These are phyloP conservation scores for Pseudogymnoascus verrucosus DNA, from an alignment of 2,329 filamentous ascomycete genomes.

Conservation along the genomic window DNA sequence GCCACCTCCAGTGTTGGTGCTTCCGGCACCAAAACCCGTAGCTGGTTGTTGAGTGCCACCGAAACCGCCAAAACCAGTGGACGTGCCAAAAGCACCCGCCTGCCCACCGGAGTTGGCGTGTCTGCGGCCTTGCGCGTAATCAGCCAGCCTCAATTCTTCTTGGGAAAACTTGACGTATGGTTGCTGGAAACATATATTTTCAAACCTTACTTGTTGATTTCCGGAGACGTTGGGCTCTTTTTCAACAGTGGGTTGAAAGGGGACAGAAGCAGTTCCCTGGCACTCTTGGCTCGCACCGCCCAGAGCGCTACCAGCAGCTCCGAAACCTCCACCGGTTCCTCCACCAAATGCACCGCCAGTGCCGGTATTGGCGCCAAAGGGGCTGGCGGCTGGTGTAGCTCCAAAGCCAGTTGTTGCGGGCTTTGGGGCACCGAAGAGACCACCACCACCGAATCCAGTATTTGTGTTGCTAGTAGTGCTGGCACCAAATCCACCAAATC, in stretches of 20 bases:
- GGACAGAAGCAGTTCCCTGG: slow-evolving; percentile 60
- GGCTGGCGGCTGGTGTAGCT: slow-evolving; percentile 20
- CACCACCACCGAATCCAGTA: slow-evolving; percentile 18
- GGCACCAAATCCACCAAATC: slow-evolving; percentile 38
- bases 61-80: slow-evolving; percentile 46
- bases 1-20: slow-evolving; percentile 23
- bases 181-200: slow-evolving; percentile 71
- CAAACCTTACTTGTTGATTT: slow-evolving; percentile 56
- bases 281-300: slow-evolving; percentile 46
- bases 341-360: slow-evolving; percentile 32
- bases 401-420: slow-evolving; percentile 27
- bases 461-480: slow-evolving; percentile 24
- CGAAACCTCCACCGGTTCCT: slow-evolving; percentile 34
- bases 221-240: slow-evolving; percentile 54
- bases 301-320: slow-evolving; percentile 36
- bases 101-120: slow-evolving; percentile 77
- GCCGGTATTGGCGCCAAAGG: slow-evolving; percentile 22
- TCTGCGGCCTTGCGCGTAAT: slow-evolving; percentile 80
- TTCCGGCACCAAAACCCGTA: slow-evolving; percentile 28
- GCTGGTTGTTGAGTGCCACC: slow-evolving; percentile 29
- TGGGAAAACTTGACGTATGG: slow-evolving; percentile 84
- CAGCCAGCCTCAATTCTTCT: slow-evolving; percentile 74
- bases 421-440: slow-evolving; percentile 24
- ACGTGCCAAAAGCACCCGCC: slow-evolving; percentile 71
- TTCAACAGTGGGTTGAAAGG: slow-evolving; percentile 62